These are phyloP conservation scores for Hymenoscyphus scutula DNA, from an alignment of 2,329 filamentous ascomycete species.

Conservation along the genomic window DNA sequence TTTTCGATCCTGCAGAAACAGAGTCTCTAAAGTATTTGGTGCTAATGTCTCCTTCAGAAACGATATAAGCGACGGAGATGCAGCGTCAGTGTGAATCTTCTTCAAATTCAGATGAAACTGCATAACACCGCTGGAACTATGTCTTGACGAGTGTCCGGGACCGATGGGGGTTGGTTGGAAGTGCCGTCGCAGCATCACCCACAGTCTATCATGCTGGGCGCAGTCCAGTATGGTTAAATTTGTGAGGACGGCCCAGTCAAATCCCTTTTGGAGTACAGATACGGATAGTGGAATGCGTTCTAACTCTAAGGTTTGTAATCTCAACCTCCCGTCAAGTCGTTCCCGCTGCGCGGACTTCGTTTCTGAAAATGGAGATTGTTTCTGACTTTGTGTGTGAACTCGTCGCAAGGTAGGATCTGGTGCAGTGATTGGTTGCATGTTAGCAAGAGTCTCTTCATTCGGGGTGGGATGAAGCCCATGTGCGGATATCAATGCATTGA, in stretches of 20 bases:
- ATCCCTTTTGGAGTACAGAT: slow-evolving; percentile 63
- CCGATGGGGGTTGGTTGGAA: slow-evolving; percentile 47
- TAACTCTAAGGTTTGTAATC: slow-evolving; percentile 69
- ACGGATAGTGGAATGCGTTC: slow-evolving; percentile 74
- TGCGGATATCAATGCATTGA: slow-evolving; percentile 30
- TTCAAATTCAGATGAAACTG: slow-evolving; percentile 67
- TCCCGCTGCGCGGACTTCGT: slow-evolving; percentile 35
- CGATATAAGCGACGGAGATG: slow-evolving; percentile 64
- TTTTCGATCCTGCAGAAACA: slow-evolving; percentile 70
- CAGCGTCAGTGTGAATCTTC: slow-evolving; percentile 71
- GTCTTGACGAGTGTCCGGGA: slow-evolving; percentile 28
- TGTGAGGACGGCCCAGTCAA: slow-evolving; percentile 73
- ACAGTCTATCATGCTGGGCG: slow-evolving; percentile 68
- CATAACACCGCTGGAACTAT: slow-evolving; percentile 36
- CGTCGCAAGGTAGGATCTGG: slow-evolving; percentile 28
- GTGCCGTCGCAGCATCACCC: slow-evolving; percentile 66
- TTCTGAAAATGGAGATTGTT: slow-evolving; percentile 30
- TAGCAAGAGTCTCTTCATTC: slow-evolving; percentile 8
- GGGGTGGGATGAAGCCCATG: slow-evolving; percentile 22
- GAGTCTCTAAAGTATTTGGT: slow-evolving; percentile 74
- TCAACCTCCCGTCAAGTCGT: slow-evolving; percentile 56
- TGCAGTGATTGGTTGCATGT: slow-evolving; percentile 14
- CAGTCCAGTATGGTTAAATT: slow-evolving; percentile 74
- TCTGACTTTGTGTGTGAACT: slow-evolving; percentile 26
- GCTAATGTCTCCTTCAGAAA: slow-evolving; percentile 77